Evolutionary conservation across 1,139 yeast genomes (phyloP).

Genomic region (Yamadazyma jaroonii): DNA sequence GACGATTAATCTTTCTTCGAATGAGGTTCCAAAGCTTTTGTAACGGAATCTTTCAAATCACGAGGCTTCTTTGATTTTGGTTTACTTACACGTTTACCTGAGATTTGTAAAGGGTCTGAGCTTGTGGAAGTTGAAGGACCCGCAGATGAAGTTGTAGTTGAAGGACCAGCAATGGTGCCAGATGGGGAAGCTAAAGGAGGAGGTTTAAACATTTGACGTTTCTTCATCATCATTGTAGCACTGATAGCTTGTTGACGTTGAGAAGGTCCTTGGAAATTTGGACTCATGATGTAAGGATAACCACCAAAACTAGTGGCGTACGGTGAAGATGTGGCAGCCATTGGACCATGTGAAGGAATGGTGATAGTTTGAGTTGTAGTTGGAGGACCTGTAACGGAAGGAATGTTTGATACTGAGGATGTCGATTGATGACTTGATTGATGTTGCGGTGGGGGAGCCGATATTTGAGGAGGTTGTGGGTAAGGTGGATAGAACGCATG

Average conservation of each 20-base stretch:
- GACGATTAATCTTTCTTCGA: neutral
- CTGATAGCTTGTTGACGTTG: slow-evolving; percentile 14
- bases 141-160: no score
- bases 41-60: slow-evolving; percentile 2
- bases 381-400: slow-evolving; percentile 8
- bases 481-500: slow-evolving; percentile 3
- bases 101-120: slow-evolving; percentile 3
- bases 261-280: slow-evolving; percentile 5
- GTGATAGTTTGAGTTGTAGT: slow-evolving; percentile 9
- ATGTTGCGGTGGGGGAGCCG: slow-evolving; percentile 5
- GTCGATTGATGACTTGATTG: neutral
- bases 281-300: slow-evolving; percentile 7
- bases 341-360: slow-evolving; percentile 6
- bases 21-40: neutral
- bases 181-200: slow-evolving; percentile 1
- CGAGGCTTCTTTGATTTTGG: slow-evolving; percentile 1
- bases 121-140: no score
- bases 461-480: slow-evolving; percentile 5
- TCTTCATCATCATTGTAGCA: slow-evolving; percentile 16
- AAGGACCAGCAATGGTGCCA: no score
- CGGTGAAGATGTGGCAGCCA: slow-evolving; percentile 5
- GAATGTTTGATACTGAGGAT: slow-evolving; percentile 2
- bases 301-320: slow-evolving; percentile 3
- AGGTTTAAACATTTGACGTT: slow-evolving; percentile 13
- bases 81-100: slow-evolving; percentile 2